phyloP scores from a whole-genome alignment of 2,329 filamentous ascomycete genomes.

The Calonectria ilicicola region DNA sequence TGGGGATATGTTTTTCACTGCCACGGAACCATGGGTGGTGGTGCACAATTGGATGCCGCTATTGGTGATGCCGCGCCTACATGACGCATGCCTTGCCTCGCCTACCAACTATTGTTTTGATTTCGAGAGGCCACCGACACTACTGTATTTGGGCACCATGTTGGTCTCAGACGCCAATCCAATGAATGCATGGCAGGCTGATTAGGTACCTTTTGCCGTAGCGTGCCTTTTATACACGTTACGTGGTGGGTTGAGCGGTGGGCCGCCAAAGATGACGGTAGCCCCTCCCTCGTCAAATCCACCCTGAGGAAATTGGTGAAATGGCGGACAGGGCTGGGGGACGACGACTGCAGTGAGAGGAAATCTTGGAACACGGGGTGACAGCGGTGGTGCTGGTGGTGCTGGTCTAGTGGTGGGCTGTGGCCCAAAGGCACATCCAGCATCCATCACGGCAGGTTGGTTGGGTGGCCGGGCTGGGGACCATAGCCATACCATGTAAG shows the following conservation, averaged over 20 bases:
- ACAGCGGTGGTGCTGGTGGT: not conserved
- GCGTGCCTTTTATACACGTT: not conserved
- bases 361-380: not conserved
- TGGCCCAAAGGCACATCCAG: not conserved
- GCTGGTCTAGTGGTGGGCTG: not conserved
- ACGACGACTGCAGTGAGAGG: not conserved
- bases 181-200: not conserved
- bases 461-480: not conserved
- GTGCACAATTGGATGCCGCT: not conserved
- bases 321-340: not conserved
- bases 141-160: not conserved
- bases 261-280: not conserved
- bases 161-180: not conserved
- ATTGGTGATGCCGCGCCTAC: not conserved
- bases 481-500: not conserved
- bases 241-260: not conserved
- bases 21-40: not conserved
- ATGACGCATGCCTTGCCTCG: not conserved
- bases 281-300: not conserved
- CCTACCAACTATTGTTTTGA: not conserved
- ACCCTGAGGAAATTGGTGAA: not conserved
- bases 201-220: constrained; percentile 7
- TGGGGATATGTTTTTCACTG: not conserved
- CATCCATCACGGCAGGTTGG: not conserved
- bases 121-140: not conserved